Evolutionary conservation across 2,329 filamentous ascomycete species (phyloP).

Genomic region (Diaporthe sp.): DNA sequence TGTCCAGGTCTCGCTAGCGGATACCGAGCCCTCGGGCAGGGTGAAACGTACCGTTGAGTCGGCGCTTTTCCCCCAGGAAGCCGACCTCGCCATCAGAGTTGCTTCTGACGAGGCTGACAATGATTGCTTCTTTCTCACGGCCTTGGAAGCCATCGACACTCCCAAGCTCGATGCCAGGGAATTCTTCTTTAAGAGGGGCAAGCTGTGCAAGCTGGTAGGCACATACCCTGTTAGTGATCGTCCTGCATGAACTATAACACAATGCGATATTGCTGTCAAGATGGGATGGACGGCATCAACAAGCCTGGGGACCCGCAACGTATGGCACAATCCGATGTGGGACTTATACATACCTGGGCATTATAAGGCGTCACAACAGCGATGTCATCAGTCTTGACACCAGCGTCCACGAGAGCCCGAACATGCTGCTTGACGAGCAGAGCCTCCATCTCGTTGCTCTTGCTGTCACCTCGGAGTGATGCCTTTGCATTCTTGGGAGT

Average conservation of each 20-base stretch:
- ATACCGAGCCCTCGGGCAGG: conserved; percentile 11
- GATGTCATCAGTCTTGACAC: conserved; percentile 86
- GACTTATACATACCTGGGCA: conserved; percentile 74
- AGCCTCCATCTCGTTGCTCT: conserved; percentile 94
- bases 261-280: conserved; percentile 22
- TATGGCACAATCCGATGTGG: conserved; percentile 2
- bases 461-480: conserved; percentile 72
- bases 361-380: conserved; percentile 98
- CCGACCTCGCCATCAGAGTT: conserved; percentile 90
- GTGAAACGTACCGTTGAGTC: conserved; percentile 81
- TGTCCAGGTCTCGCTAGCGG: conserved; percentile 8
- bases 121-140: conserved; percentile 94
- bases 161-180: conserved; percentile 90
- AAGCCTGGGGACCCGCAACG: conserved; percentile 31
- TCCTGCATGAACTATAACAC: conserved; percentile 36
- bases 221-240: conserved; percentile 45
- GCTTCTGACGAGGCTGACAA: conserved; percentile 94
- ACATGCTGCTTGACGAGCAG: conserved; percentile 85
- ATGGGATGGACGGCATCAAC: conserved; percentile 30
- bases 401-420: conserved; percentile 79
- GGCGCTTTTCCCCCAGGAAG: conserved; percentile 91
- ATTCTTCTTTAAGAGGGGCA: conserved; percentile 83
- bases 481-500: conserved; percentile 62
- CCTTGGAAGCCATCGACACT: conserved; percentile 97
- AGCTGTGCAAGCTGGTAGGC: conserved; percentile 77